phyloP scores from a whole-genome alignment of 2,329 filamentous ascomycete genomes.

The Diplodia mutila region DNA sequence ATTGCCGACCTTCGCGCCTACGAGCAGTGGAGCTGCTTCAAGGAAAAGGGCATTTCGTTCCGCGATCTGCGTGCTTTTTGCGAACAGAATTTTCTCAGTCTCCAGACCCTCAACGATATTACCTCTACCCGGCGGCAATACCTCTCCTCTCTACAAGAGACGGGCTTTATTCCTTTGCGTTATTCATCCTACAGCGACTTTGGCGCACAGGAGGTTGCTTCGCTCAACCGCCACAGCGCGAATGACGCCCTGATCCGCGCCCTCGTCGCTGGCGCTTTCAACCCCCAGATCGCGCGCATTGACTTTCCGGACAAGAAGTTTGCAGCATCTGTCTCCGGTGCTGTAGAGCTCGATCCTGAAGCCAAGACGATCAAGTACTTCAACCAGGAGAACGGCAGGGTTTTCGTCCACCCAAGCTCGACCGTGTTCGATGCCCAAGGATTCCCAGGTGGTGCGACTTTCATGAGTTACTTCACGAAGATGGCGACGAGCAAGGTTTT shows the following conservation, averaged over 20 bases:
- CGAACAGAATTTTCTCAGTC: slow-evolving; percentile 80
- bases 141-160: slow-evolving; percentile 80
- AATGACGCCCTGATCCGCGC: slow-evolving; percentile 53
- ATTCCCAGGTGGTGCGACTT: slow-evolving; percentile 73
- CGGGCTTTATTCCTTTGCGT: slow-evolving; percentile 68
- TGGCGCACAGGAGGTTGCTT: slow-evolving; percentile 28
- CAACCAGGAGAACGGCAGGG: slow-evolving; percentile 60
- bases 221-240: slow-evolving; percentile 54
- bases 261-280: slow-evolving; percentile 56
- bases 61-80: slow-evolving; percentile 76
- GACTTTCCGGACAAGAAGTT: slow-evolving; percentile 97
- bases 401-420: slow-evolving; percentile 91
- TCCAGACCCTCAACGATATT: slow-evolving; percentile 85
- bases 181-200: slow-evolving; percentile 39
- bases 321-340: slow-evolving; percentile 80
- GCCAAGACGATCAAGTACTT: slow-evolving; percentile 92
- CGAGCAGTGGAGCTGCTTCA: slow-evolving; percentile 76
- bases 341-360: slow-evolving; percentile 91
- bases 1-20: slow-evolving; percentile 85
- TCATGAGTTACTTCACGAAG: slow-evolving; percentile 88
- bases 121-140: slow-evolving; percentile 85
- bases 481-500: slow-evolving; percentile 93
- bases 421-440: slow-evolving; percentile 82
- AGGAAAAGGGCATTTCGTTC: slow-evolving; percentile 58
- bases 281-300: slow-evolving; percentile 87